Evolutionary conservation across 495 filamentous ascomycete species (phyloP), one percentile per base, ranked within the genome.

Genomic region (Penicillium soppii): DNA sequence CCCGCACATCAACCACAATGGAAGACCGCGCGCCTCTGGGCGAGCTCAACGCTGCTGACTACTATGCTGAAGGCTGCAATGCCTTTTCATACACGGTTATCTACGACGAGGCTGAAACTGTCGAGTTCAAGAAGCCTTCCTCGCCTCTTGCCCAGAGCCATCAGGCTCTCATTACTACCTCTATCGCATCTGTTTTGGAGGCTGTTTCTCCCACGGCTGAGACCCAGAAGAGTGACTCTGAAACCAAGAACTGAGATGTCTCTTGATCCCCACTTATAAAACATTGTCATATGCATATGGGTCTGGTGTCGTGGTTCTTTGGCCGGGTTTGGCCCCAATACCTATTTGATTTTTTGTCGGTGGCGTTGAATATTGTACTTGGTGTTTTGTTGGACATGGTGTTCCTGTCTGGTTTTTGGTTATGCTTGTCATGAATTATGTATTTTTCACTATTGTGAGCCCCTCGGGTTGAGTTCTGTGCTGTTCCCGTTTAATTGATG

Each of bases 41-140:
- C 6, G 85, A 91, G 65, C 82, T 95, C 53, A 75, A 82, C 35
- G 82, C 82, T 10, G 73, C 80, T 17, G 87, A 91, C 38, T 95
- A 84, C 70, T 92, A 89, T 54, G 81, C 81, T 13, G 77, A 82
- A 8, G 88, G 82, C 4, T 83, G 80, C 38, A 81, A 88, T 63
- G 81, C 78, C 26, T 75, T 77, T 25, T 84, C 82, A 1, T 75
- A 81, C 46, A 69, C 82, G 21, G 69, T 85, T 32, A 59, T 88
- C 7, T 75, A 79, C 16, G 82, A 74, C 7, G 82, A 88, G n/a
- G n/a, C n/a, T 26, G 82, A 84, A 8, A 66, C 52, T 0, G n/a
- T n/a, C n/a, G 53, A 57, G 29, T 56, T 65, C 44, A 62, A 69
- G 47, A 61, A 60, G 26, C 23, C 33, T 13, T 26, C 54, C 25